Conservation (phyloP, 2,329 filamentous ascomycete species). For the Fusarium citri region DNA sequence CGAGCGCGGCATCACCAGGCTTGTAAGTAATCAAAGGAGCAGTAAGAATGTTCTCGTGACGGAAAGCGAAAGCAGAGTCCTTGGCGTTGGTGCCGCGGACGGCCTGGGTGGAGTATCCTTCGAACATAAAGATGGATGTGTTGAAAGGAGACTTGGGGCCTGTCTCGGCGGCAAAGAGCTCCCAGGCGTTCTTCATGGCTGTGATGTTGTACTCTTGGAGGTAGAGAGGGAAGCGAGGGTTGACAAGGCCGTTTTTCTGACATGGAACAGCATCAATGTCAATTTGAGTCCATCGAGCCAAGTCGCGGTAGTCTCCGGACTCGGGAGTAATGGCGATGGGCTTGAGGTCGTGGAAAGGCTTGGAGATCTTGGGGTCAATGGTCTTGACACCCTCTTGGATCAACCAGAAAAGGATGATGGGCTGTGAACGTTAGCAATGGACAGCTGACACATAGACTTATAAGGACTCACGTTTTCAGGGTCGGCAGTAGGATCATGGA, state of each 20-base stretch:
- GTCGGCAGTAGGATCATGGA: conserved; percentile 55
- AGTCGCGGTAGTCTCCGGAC: conserved; percentile 39
- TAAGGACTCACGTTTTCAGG: conserved; percentile 51
- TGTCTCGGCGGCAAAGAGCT: conserved; percentile 34
- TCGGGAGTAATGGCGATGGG: conserved; percentile 51
- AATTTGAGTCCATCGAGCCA: conserved; percentile 41
- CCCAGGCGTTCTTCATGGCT: conserved; percentile 33
- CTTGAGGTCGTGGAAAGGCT: conserved; percentile 58
- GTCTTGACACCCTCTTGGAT: conserved; percentile 57
- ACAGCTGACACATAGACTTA: no score
- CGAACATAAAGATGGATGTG: conserved; percentile 63
- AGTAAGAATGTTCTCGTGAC: conserved; percentile 38
- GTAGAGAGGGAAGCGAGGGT: conserved; percentile 45
- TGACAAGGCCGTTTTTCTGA: conserved; percentile 42
- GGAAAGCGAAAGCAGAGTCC: conserved; percentile 40
- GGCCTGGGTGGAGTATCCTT: conserved; percentile 63
- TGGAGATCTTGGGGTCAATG: conserved; percentile 55
- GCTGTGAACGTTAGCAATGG: conserved; percentile 40
- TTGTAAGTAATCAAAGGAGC: conserved; percentile 41
- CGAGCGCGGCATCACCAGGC: conserved; percentile 19
- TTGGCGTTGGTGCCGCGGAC: conserved; percentile 27
- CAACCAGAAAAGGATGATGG: conserved; percentile 57
- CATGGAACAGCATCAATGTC: conserved; percentile 30
- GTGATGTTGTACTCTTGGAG: conserved; percentile 33
- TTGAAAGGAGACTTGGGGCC: conserved; percentile 27